Evolutionary conservation across 2,329 filamentous ascomycete genomes (phyloP).

Genomic region (Microsporum audouinii): DNA sequence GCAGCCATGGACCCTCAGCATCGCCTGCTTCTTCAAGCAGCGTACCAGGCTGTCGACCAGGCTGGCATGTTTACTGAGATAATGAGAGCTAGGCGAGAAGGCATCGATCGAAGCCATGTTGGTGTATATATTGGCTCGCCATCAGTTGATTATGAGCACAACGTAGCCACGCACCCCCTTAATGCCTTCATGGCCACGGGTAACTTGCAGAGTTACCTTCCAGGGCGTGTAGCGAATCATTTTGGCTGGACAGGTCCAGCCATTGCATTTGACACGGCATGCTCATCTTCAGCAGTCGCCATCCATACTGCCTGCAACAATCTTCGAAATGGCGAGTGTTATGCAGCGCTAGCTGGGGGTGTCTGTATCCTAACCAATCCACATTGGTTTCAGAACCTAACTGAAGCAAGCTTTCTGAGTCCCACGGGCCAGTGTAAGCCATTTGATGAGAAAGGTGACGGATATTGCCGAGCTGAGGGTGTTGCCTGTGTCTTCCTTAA

Average conservation of each 20-base stretch:
- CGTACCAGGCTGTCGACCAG: conserved; percentile 12
- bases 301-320: conserved; percentile 22
- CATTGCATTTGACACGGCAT: conserved; percentile 22
- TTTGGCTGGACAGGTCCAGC: conserved; percentile 21
- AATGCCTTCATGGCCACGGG: conserved; percentile 16
- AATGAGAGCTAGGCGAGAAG: too few relatives aligned
- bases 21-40: conserved; percentile 14
- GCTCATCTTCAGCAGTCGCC: conserved; percentile 19
- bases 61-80: conserved; percentile 5
- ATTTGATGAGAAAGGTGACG: conserved; percentile 68
- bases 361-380: conserved; percentile 1
- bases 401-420: conserved; percentile 58
- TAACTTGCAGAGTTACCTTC: conserved; percentile 15
- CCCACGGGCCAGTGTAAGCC: conserved; percentile 60
- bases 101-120: too few relatives aligned
- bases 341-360: conserved; percentile 13
- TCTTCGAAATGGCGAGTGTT: conserved; percentile 14
- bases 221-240: conserved; percentile 21
- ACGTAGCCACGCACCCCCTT: conserved; percentile 4
- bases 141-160: conserved; percentile 12
- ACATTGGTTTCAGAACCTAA: not conserved
- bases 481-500: conserved; percentile 54
- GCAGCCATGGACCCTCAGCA: conserved; percentile 18
- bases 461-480: conserved; percentile 70
- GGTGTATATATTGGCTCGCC: too few relatives aligned